These are phyloP conservation scores for Syzygium syzygioides DNA, from an alignment of 441 rosid species.

Conservation along the genomic window DNA sequence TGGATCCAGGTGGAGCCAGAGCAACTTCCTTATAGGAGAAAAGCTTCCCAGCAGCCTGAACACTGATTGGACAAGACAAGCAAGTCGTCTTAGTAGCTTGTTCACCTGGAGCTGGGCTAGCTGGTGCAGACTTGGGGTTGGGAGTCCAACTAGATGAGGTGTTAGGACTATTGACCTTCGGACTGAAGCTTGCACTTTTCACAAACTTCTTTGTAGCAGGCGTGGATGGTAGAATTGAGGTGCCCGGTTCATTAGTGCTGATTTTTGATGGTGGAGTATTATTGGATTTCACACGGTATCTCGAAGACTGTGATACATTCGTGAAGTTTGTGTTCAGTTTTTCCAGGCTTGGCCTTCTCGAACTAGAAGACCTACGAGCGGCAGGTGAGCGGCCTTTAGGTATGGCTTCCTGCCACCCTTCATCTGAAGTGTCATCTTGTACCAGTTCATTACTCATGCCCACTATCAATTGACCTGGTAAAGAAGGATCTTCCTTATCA, in stretches of 20 bases:
- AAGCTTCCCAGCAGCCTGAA: slow-evolving; percentile 78
- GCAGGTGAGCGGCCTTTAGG: slow-evolving; percentile 71
- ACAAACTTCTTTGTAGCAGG: slow-evolving; percentile 47
- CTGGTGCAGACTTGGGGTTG: slow-evolving; percentile 44
- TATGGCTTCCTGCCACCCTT: slow-evolving; percentile 92
- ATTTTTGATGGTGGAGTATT: slow-evolving; percentile 63
- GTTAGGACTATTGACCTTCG: slow-evolving; percentile 37
- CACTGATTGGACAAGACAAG: slow-evolving; percentile 44
- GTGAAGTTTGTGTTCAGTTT: slow-evolving; percentile 89
- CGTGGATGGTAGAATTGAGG: slow-evolving; percentile 39
- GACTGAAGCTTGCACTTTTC: slow-evolving; percentile 78
- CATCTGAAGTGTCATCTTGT: slow-evolving; percentile 51
- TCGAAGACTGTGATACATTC: slow-evolving; percentile 64
- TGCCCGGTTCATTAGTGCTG: slow-evolving; percentile 41
- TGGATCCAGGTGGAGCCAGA: slow-evolving; percentile 93
- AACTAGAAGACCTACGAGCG: slow-evolving; percentile 58
- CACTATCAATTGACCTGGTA: slow-evolving; percentile 26
- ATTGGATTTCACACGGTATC: slow-evolving; percentile 56
- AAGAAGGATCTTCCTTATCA: slow-evolving; percentile 44
- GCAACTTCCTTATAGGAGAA: slow-evolving; percentile 99
- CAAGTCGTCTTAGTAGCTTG: slow-evolving; percentile 50
- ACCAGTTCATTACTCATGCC: slow-evolving; percentile 22
- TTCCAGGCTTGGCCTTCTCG: slow-evolving; percentile 79
- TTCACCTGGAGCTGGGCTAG: slow-evolving; percentile 46
- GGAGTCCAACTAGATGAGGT: slow-evolving; percentile 28